Evolutionary conservation across 441 rosid genomes (phyloP), one percentile per base, ranked within the genome.

Genomic region (Lepidium campestre): DNA sequence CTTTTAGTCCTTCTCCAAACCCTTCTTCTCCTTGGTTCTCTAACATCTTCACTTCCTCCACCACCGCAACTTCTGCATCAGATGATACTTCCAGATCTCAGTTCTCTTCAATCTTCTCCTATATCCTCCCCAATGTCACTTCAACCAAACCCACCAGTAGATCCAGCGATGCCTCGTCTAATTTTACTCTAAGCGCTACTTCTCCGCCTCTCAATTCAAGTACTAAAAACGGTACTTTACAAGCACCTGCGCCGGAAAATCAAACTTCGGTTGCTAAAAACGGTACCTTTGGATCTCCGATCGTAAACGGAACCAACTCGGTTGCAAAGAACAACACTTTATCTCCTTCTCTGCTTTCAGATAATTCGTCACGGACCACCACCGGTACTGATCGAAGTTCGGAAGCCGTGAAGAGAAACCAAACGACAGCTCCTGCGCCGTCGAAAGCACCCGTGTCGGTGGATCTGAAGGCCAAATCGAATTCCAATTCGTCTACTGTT

Each of bases 1-100:
- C 93, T 18, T 88, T 93, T 45, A 75, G 52, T 49, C 96, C 96
- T 68, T 87, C 98, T 67, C 50, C 81, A 0, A 79, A 81, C 78
- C 64, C 91, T 0, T 81, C 86, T 45, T 62, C 94, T 63, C 96
- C 85, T 27, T 84, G 86, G 87, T 81, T 86, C 69, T 36, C 88
- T 71, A 82, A 77, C 75, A 81, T 90, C 52, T 90, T 89, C 70
- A 56, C 80, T 12, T n/a, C 75, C 14, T 11, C 50, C 36, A 8
- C 76, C 31, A 10, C 66, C 22, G 4, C 31, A 2, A 0, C 78
- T 19, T 15, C 81, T n/a, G 2, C 42, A n/a, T 52, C 72, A 18
- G 19, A 75, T 15, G 76, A 47, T 64, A 71, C 93, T 54, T 65
- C 71, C 14, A 65, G 87, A 84, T 86, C 96, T 74, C 86, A 81